Base-by-base conservation (phyloP, 163 green algal species). In the Scenedesmus sp. region DNA sequence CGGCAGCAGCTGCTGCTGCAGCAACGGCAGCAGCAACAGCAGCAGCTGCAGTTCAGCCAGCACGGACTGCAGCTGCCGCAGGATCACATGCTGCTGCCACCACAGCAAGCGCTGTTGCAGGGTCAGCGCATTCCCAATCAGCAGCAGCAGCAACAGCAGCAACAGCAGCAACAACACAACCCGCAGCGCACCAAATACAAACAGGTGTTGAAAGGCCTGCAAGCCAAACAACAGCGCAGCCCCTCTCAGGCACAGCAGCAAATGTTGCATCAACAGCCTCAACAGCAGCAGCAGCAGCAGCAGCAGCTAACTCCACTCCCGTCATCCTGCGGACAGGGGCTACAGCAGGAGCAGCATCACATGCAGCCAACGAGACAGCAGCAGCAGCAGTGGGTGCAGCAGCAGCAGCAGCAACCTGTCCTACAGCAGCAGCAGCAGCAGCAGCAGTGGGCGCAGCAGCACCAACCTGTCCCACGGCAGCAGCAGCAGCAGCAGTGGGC, bases 371-470 rank as follows among this genome's bases (percentile, higher is more conserved):
- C 1, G 2, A 16, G 56, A 13, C 34, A 84, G 76, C 76, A 84
- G 76, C 79, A 86, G 16, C 34, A 86, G 34, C 34, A 46, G 34
- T 46, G 34, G 34, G 34, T 0, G n/a, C n/a, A n/a, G 34, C 34
- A 46, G 34, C 34, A 46, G 2, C 46, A 85, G 0, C 77, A 60
- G 12, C n/a, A 2, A 23, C 2, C 2, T 56, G 46, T 16, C 20
- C 23, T 15, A 4, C 81, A 86, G 34, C 77, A 23, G n/a, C 76
- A 60, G 76, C 76, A 84, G 76, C 79, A 86, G 79, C 81, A 86
- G 16, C 34, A 86, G 34, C 34, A 46, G 34, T 46, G 34, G 34
- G 34, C 34, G 34, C 34, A 64, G 16, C 81, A n/a, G 26, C 20
- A 86, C 7, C 81, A 86, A 34, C 81, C 15, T 7, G 54, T 8